Evolutionary conservation across 2,329 filamentous ascomycete species (phyloP).

Genomic region (Colletotrichum sp.): DNA sequence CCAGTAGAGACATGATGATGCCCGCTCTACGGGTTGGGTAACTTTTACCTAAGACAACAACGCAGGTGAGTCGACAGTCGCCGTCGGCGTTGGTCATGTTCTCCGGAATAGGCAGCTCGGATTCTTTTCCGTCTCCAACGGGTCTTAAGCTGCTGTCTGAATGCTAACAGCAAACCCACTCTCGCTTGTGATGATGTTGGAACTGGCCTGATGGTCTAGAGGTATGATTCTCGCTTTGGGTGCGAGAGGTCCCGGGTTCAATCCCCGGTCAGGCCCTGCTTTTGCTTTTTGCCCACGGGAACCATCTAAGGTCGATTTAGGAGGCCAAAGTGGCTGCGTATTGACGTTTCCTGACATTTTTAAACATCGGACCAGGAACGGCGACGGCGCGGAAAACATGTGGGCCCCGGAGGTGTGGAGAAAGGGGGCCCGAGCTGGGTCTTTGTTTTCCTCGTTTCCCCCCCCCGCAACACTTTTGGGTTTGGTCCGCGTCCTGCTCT

Average conservation of each 20-base stretch:
- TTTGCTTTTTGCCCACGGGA: background rate
- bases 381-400: background rate
- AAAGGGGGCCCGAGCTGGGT: background rate
- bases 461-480: background rate
- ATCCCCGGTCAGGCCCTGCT: constrained; percentile 27
- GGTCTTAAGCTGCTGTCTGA: background rate
- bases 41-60: background rate
- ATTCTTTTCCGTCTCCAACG: background rate
- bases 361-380: background rate
- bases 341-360: background rate
- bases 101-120: background rate
- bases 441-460: background rate
- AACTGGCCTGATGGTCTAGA: constrained; percentile 34
- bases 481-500: background rate
- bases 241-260: constrained; percentile 40
- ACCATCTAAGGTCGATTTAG: background rate
- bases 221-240: constrained; percentile 41
- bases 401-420: background rate
- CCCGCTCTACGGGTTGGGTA: background rate
- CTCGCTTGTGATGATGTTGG: background rate
- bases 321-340: background rate
- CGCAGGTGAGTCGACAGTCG: background rate
- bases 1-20: background rate
- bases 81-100: background rate
- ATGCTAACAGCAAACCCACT: rapidly evolving